Conservation (phyloP, 108 stramenopile genomes). For the Craspedostauros australis region DNA sequence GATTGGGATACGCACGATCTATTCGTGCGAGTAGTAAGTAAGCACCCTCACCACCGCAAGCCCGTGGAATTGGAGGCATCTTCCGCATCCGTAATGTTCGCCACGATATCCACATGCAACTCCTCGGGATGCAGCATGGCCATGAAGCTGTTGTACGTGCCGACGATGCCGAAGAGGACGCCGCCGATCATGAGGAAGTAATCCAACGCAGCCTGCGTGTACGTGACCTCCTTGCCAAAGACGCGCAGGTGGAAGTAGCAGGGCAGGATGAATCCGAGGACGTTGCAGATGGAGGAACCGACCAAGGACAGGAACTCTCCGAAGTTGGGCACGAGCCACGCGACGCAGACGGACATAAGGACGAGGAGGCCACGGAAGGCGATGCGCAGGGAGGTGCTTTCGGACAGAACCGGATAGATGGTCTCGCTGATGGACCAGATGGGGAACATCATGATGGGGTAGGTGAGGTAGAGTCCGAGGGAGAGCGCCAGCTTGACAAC, state of each 20-base stretch:
- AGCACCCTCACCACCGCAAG: no score
- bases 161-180: slow-evolving; percentile 46
- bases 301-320: slow-evolving; percentile 67
- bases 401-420: slow-evolving; percentile 8
- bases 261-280: slow-evolving; percentile 70
- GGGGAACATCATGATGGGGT: slow-evolving; percentile 85
- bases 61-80: no score
- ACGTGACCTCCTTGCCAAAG: slow-evolving; percentile 37
- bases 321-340: slow-evolving; percentile 61
- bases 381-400: slow-evolving; percentile 16
- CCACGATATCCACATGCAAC: no score
- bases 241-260: slow-evolving; percentile 58
- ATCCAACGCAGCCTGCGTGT: slow-evolving; percentile 35
- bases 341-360: slow-evolving; percentile 43
- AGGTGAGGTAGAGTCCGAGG: slow-evolving; percentile 67
- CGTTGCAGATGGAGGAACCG: slow-evolving; percentile 62
- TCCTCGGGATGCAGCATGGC: slow-evolving; percentile 34
- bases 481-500: slow-evolving; percentile 71
- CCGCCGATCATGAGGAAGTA: slow-evolving; percentile 43
- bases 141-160: slow-evolving; percentile 50
- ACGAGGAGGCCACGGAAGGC: slow-evolving; percentile 39
- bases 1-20: no score
- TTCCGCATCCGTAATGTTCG: no score
- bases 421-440: slow-evolving; percentile 46
- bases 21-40: no score